These are phyloP conservation scores for Paecilomyces dactylethromorphus DNA, from an alignment of 2,329 filamentous ascomycete genomes.

Conservation along the genomic window DNA sequence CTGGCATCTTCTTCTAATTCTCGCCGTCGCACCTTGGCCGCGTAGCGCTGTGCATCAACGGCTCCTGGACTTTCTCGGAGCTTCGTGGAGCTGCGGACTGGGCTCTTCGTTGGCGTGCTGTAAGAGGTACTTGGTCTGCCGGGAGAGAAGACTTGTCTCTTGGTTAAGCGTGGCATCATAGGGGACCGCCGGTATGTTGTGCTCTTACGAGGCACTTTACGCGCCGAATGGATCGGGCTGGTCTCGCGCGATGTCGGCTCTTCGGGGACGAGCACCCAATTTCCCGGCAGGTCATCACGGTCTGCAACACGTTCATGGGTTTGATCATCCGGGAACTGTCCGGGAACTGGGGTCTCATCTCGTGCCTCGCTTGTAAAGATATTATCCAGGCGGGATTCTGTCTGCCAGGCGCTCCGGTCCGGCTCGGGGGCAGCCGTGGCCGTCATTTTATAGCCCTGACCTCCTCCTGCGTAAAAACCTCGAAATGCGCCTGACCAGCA, in stretches of 20 bases:
- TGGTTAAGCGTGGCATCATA: conserved; percentile 17
- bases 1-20: conserved; percentile 73
- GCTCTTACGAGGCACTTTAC: conserved; percentile 16
- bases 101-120: conserved; percentile 19
- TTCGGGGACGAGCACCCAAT: conserved; percentile 62
- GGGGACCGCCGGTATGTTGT: conserved; percentile 16
- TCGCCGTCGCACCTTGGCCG: conserved; percentile 63
- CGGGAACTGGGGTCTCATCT: conserved; percentile 45
- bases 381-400: conserved; percentile 21
- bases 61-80: conserved; percentile 24
- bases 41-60: conserved; percentile 64
- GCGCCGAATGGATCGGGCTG: conserved; percentile 12
- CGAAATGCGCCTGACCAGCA: conserved; percentile 66
- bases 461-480: conserved; percentile 82
- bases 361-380: conserved; percentile 9
- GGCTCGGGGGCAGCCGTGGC: conserved; percentile 14
- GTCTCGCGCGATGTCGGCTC: conserved; percentile 6
- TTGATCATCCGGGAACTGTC: conserved; percentile 45
- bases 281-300: conserved; percentile 49
- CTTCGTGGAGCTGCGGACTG: not conserved
- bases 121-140: conserved; percentile 17
- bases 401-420: conserved; percentile 21
- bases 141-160: conserved; percentile 13
- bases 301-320: conserved; percentile 3
- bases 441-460: conserved; percentile 60